phyloP scores from a whole-genome alignment of 805 yeast genomes.

The Saccharomycopsis fibuligera region DNA sequence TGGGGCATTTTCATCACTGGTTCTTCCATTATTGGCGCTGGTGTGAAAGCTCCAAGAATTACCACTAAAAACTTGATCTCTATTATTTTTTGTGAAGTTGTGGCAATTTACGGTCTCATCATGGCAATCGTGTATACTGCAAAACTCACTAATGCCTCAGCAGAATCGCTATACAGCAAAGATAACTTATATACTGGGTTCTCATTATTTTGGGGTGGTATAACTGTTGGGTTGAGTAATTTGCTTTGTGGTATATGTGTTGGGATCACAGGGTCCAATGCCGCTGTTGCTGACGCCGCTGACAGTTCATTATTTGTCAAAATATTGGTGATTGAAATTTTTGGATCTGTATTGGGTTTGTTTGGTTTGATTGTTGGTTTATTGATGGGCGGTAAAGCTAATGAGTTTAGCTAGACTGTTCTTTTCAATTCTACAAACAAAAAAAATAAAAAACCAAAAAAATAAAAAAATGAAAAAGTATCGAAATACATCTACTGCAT shows the following conservation, averaged over 20 bases:
- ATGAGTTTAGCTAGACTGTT: constrained; percentile 35
- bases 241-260: constrained; percentile 96
- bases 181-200: constrained; percentile 92
- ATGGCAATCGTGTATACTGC: constrained; percentile 97
- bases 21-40: constrained; percentile 91
- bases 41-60: constrained; percentile 95
- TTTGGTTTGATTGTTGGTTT: constrained; percentile 96
- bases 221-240: constrained; percentile 90
- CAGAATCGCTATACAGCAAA: constrained; percentile 60
- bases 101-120: constrained; percentile 95
- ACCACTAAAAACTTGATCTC: constrained; percentile 95
- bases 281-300: constrained; percentile 96
- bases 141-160: constrained; percentile 60
- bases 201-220: constrained; percentile 95
- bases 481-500: too few species aligned
- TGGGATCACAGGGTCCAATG: constrained; percentile 97
- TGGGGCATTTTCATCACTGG: constrained; percentile 99
- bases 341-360: constrained; percentile 92
- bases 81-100: constrained; percentile 98
- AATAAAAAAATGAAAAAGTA: constrained; percentile 1
- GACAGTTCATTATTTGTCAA: constrained; percentile 92
- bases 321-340: constrained; percentile 93
- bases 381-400: constrained; percentile 94
- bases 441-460: too few species aligned
- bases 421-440: neutral